Conservation (phyloP, 1,284 basidiomycete genomes). For the Exobasidium cylindrosporum region DNA sequence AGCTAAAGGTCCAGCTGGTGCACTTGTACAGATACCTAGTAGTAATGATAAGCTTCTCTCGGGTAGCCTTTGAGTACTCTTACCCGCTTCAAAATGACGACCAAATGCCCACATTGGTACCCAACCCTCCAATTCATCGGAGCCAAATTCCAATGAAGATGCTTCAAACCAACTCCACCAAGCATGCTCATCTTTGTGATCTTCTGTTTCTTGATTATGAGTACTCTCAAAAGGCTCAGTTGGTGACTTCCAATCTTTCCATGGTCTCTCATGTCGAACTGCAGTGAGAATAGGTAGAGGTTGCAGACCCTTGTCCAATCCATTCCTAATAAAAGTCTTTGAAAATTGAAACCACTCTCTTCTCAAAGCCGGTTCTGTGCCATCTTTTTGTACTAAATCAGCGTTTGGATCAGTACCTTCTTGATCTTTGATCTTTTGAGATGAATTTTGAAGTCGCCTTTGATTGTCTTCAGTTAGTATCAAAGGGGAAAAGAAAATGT, state of each 20-base stretch:
- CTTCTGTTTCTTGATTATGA: neutral
- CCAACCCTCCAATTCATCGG: conserved; percentile 52
- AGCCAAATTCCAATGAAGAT: conserved; percentile 51
- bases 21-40: conserved; percentile 52
- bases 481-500: conserved; percentile 11
- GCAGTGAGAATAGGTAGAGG: conserved; percentile 50
- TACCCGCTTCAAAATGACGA: conserved; percentile 43
- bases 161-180: conserved; percentile 54
- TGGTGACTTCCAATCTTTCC: conserved; percentile 12
- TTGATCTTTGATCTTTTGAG: conserved; percentile 1
- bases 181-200: conserved; percentile 9
- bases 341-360: conserved; percentile 48
- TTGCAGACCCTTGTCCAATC: conserved; percentile 24
- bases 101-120: conserved; percentile 55
- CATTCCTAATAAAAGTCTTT: conserved; percentile 38
- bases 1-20: conserved; percentile 51
- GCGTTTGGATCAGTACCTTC: neutral
- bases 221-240: conserved; percentile 3
- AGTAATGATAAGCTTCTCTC: conserved; percentile 45
- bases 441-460: neutral
- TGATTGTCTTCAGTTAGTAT: neutral
- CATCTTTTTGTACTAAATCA: neutral
- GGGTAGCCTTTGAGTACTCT: conserved; percentile 19
- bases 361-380: conserved; percentile 17
- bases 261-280: conserved; percentile 25